Evolutionary conservation across 345 rosid species (phyloP).

Genomic region (Excoecaria cochinchinensis): DNA sequence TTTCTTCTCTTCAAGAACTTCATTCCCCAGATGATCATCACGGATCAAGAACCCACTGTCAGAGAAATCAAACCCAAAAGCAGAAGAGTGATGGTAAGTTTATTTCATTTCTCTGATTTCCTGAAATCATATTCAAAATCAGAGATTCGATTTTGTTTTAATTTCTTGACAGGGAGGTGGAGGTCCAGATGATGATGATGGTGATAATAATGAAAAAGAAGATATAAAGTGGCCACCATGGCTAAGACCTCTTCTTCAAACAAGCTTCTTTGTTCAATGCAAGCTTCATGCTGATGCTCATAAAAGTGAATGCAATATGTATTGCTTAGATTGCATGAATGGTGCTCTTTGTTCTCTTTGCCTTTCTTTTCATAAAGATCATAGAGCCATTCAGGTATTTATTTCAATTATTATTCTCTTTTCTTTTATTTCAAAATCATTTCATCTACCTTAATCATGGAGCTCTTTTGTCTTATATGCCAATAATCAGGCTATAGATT

Average conservation of each 20-base stretch:
- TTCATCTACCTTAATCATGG: no score
- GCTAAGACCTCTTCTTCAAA: conserved; percentile 69
- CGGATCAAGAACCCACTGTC: conserved; percentile 39
- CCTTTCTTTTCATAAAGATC: conserved; percentile 69
- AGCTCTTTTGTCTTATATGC: not conserved
- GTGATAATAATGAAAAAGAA: conserved; percentile 6
- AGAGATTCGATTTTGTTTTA: not conserved
- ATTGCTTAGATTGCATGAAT: conserved; percentile 83
- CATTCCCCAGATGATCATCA: conserved; percentile 14
- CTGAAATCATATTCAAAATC: not conserved
- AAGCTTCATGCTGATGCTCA: conserved; percentile 79
- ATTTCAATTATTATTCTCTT: no score
- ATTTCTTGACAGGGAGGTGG: conserved; percentile 45
- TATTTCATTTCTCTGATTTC: not conserved
- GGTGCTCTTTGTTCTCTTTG: conserved; percentile 85
- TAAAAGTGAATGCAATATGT: conserved; percentile 98
- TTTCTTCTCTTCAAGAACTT: not conserved
- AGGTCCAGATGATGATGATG: conserved; percentile 42
- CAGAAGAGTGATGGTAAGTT: conserved; percentile 58
- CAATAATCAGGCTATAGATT: not conserved
- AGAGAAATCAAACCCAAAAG: conserved; percentile 50
- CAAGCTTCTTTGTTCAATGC: conserved; percentile 88
- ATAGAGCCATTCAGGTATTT: conserved; percentile 74
- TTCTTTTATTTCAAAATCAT: no score
- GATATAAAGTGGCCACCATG: conserved; percentile 64